Conservation (phyloP, 306 rosid species). For the Cicer yamashitae region DNA sequence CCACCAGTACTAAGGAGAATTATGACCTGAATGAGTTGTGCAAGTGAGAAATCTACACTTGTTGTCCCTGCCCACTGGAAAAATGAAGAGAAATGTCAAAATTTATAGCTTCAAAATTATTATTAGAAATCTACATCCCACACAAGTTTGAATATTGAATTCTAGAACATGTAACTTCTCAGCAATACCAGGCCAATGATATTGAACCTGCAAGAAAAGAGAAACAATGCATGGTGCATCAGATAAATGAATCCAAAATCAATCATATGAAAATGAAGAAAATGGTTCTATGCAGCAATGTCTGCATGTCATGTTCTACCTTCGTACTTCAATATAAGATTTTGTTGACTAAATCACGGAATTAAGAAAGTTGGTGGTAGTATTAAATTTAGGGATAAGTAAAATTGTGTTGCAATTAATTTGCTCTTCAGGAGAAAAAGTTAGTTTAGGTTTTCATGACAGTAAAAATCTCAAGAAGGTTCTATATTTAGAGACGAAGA, state of each 20-base stretch:
- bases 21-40: slow-evolving; percentile 81
- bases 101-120: slow-evolving; percentile 39
- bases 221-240: slow-evolving; percentile 44
- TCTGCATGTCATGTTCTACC: no score
- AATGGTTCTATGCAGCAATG: no score
- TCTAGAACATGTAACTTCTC: slow-evolving; percentile 37
- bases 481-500: no score
- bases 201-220: slow-evolving; percentile 76
- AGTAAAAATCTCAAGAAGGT: no score
- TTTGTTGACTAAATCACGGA: no score
- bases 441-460: no score
- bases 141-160: slow-evolving; percentile 42
- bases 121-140: slow-evolving; percentile 33
- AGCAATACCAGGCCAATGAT: slow-evolving; percentile 89
- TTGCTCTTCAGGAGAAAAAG: no score
- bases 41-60: slow-evolving; percentile 87
- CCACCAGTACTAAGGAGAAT: slow-evolving; percentile 93
- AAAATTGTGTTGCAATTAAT: no score
- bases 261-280: no score
- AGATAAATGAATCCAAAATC: slow-evolving; percentile 31
- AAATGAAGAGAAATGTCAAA: slow-evolving; percentile 45
- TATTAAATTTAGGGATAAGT: no score
- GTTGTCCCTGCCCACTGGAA: slow-evolving; percentile 98
- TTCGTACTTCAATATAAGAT: no score
- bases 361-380: no score